phyloP scores from a whole-genome alignment of 257 asterid genomes.

The Ilex asprella region DNA sequence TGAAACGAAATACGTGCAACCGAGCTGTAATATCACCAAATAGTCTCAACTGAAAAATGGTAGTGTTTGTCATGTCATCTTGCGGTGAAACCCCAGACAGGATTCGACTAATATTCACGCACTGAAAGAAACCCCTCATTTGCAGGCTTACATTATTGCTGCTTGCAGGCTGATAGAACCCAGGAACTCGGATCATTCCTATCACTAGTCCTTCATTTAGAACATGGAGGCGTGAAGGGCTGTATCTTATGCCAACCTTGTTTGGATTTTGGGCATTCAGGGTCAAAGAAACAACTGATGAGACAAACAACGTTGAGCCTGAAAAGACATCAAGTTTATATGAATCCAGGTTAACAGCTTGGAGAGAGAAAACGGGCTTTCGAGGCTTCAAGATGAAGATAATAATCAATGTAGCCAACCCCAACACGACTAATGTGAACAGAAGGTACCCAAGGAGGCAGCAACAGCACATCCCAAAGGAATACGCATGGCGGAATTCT shows the following conservation, averaged over 20 bases:
- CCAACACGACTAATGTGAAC: conserved; percentile 21
- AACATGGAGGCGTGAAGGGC: conserved; percentile 37
- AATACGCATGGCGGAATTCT: conserved; percentile 10
- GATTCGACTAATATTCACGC: conserved; percentile 39
- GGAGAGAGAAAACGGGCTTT: conserved; percentile 44
- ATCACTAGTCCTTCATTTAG: conserved; percentile 46
- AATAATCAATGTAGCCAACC: conserved; percentile 24
- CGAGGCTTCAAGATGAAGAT: conserved; percentile 42
- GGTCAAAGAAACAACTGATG: conserved; percentile 34
- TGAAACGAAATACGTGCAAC: conserved; percentile 27
- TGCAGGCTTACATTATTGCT: conserved; percentile 43
- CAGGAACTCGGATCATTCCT: conserved; percentile 51
- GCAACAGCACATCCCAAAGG: conserved; percentile 28
- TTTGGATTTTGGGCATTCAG: conserved; percentile 49
- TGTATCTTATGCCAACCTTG: conserved; percentile 43
- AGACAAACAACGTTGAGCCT: conserved; percentile 25
- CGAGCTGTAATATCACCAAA: conserved; percentile 49
- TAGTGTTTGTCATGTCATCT: conserved; percentile 13
- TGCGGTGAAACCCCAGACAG: conserved; percentile 21
- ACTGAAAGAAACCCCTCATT: conserved; percentile 25
- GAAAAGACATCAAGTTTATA: conserved; percentile 34
- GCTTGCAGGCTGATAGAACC: conserved; percentile 57
- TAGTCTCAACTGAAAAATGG: conserved; percentile 25
- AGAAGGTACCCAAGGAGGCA: conserved; percentile 31
- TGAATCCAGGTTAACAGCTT: conserved; percentile 34